Base-by-base conservation (phyloP, 768 basidiomycete genomes). In the Omphalotus guepiniiformis region DNA sequence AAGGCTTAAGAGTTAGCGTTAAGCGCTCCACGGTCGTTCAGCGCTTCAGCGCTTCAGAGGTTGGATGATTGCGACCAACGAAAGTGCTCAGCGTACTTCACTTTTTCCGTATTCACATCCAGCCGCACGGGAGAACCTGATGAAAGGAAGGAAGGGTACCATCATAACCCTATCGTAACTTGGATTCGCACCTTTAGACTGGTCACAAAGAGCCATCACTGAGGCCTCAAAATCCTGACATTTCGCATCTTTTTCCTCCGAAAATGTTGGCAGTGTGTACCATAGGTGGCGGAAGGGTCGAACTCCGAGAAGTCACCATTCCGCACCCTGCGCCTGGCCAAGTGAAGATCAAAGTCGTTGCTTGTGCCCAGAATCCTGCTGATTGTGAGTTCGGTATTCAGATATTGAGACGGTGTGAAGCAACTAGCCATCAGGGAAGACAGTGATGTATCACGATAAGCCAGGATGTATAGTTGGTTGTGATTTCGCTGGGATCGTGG, bases 301-400 rank as follows among this genome's bases (percentile, higher is more conserved):
- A 45, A 18, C 22, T 45, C 4, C 43, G 43, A 19, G 32, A 45
- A 19, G 36, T 34, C n/a, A 34, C 32, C 6, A 50, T 54, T 15
- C 53, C 48, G 11, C 37, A 30, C 19, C 53, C 53, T 32, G 42
- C 42, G 12, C 39, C 41, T 16, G 53, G 48, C 19, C 48, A 55
- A 26, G 16, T 55, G 13, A 43, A 54, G 23, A 37, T 55, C 32
- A 55, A 53, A 42, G 42, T 55, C 19, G 30, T 19, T 22, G 26
- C 46, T 16, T 37, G 41, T 34, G 50, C 48, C 2, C 36, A 58
- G 26, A 55, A 61, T 22, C 60, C 60, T 11, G 52, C 46, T 39
- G 46, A 48, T 26, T 48, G 46, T 38, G 39, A 16, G 46, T 40
- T 38, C 36, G 18, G n/a, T 12, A 15, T 8, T 13, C 29, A n/a